A percentile compares a stretch with the other conserved stretches of the same genome.
Conservation (phyloP, 768 basidiomycete species). For the Mycena indigotica region DNA sequence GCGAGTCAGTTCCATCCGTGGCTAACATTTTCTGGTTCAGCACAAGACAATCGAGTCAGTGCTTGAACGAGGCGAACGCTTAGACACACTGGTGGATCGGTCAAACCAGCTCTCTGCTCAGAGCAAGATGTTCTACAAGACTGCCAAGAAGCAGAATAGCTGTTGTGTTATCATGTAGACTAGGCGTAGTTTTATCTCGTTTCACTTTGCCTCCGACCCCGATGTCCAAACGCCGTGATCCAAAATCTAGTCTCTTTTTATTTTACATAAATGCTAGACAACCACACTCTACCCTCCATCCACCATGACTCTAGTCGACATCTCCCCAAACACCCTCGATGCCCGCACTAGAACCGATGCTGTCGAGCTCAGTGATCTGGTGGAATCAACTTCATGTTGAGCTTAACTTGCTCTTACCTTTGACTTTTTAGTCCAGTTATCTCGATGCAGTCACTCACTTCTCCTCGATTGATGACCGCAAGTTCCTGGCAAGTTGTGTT, state of each 20-base stretch:
- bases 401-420: background rate
- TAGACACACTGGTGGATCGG: conserved; percentile 93
- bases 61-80: conserved; percentile 92
- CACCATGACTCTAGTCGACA: conserved; percentile 11
- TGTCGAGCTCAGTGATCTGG: conserved; percentile 9
- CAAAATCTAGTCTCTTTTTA: background rate
- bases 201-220: conserved; percentile 9
- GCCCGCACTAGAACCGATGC: conserved; percentile 3
- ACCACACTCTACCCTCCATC: background rate
- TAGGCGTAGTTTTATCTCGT: conserved; percentile 5
- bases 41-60: conserved; percentile 99
- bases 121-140: conserved; percentile 99
- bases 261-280: background rate
- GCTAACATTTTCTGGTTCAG: conserved; percentile 42
- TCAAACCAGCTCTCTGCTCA: conserved; percentile 86
- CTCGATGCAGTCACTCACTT: conserved; percentile 49
- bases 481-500: conserved; percentile 51
- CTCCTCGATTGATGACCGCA: conserved; percentile 56
- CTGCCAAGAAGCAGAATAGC: conserved; percentile 86
- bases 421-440: conserved; percentile 45
- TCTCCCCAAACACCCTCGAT: conserved; percentile 3
- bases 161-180: background rate
- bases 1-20: conserved; percentile 1
- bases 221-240: conserved; percentile 7
- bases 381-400: background rate